Conservation (phyloP, 1,284 basidiomycete species). For the Malassezia pachydermatis region DNA sequence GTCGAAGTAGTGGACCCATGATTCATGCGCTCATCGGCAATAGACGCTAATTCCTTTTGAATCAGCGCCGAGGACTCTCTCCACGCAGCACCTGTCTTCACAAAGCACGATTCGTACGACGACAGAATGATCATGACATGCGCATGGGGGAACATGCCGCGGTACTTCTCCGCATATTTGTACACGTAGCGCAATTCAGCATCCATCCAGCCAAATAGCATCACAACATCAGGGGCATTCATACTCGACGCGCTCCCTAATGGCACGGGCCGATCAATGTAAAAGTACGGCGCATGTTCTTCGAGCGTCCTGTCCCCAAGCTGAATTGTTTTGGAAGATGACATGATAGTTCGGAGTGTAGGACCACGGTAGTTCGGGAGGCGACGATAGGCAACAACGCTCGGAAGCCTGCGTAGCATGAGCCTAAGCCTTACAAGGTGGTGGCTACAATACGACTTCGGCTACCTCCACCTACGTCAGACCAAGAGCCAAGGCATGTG, state of each 20-base stretch:
- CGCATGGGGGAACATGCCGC: conserved; percentile 29
- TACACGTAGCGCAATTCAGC: conserved; percentile 30
- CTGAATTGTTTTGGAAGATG: background rate
- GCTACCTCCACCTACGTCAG: background rate
- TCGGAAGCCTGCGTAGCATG: too few species aligned
- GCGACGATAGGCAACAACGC: too few species aligned
- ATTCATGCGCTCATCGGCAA: background rate
- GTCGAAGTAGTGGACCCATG: background rate
- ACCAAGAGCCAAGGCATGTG: background rate
- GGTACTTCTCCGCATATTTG: conserved; percentile 39
- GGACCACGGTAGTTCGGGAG: too few species aligned
- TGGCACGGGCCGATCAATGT: background rate
- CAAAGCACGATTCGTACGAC: background rate
- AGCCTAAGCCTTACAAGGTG: background rate
- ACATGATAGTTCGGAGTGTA: too few species aligned
- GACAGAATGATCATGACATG: conserved; percentile 37
- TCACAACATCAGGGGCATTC: conserved; percentile 14
- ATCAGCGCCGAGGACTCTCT: background rate
- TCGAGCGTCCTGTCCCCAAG: background rate
- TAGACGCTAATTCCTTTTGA: background rate
- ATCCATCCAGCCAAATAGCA: conserved; percentile 46
- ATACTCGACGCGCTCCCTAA: background rate
- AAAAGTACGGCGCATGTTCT: background rate
- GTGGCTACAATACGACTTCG: background rate
- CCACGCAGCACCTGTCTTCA: background rate